Base-by-base conservation (phyloP, 345 rosid genomes). In the Noccaea bulbosa region DNA sequence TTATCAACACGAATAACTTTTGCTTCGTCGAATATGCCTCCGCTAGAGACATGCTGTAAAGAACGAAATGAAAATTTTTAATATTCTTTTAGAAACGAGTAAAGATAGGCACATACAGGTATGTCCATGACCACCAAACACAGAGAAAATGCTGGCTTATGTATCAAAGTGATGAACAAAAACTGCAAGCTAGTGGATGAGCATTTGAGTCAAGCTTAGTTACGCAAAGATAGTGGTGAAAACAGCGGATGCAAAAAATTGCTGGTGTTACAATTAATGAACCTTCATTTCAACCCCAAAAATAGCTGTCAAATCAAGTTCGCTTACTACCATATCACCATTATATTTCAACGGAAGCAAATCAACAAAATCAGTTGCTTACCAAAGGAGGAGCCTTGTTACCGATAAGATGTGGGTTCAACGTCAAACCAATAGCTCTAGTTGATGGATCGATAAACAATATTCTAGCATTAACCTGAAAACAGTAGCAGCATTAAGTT, bases 361-460 rank as follows among this genome's bases (percentile, higher is more conserved):
- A 70, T 41, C 47, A 65, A 58, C 34, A 38, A 39, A 39, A 20
- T 63, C 39, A 10, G 65, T 70, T 30, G 70, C 95, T 81, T 86
- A 94, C 99, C 74, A 77, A 61, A 56, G 90, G 87, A 66, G 97
- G 97, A 74, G 88, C 84, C 69, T 73, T 83, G 74, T 91, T 88
- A 52, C 79, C 86, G 77, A 91, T 76, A 78, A 94, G 93, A 80
- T 87, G 80, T 8, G 86, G 93, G 80, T 89, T 94, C 77, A 94
- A 73, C 40, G 99, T 91, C 90, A 94, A 85, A 71, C 96, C 96
- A 62, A 94, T 79, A 65, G 99, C 99, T 80, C 99, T 88, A 65
- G 93, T 85, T 67, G 87, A 82, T 62, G 97, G 96, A 84, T 94
- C 99, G 16, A 89, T 73, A 78, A 91, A 94, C 67, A 94, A 75